A percentile compares a stretch with the other conserved stretches of the same genome.
These are phyloP conservation scores for Agapanthus africanus DNA, from an alignment of 106 monocot genomes.

Conservation along the genomic window DNA sequence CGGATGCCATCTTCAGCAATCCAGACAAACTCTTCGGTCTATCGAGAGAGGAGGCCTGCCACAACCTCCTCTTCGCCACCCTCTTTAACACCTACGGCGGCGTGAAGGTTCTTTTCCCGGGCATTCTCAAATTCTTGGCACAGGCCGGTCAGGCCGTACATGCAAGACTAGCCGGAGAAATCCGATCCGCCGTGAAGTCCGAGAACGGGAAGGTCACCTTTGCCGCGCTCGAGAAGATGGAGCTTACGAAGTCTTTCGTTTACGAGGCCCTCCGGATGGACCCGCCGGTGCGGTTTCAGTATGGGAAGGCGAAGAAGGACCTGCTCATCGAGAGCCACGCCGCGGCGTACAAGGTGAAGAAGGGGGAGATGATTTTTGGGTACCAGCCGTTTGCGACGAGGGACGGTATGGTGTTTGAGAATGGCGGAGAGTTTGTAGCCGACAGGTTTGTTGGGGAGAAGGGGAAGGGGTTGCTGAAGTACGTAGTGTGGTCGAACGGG, in stretches of 20 bases:
- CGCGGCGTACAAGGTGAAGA: constrained; percentile 45
- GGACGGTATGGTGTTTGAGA: constrained; percentile 66
- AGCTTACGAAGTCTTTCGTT: constrained; percentile 60
- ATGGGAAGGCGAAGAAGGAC: constrained; percentile 63
- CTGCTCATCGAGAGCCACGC: constrained; percentile 77
- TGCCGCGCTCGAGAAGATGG: constrained; percentile 48
- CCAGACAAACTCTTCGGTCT: constrained; percentile 49
- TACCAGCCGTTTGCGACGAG: constrained; percentile 92
- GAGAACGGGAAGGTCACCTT: constrained; percentile 40
- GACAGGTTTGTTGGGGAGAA: constrained; percentile 70
- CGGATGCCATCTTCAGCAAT: constrained; percentile 43
- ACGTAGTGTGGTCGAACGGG: constrained; percentile 89
- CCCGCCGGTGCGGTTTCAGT: constrained; percentile 84
- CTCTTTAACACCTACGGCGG: constrained; percentile 90
- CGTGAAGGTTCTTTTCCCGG: constrained; percentile 70
- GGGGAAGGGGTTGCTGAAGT: constrained; percentile 38
- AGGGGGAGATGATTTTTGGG: constrained; percentile 84
- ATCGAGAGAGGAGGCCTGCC: constrained; percentile 59
- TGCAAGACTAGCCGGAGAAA: constrained; percentile 52
- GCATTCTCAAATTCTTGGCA: constrained; percentile 50
- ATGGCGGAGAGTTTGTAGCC: constrained; percentile 61
- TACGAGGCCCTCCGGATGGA: constrained; percentile 84
- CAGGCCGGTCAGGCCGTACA: constrained; percentile 43
- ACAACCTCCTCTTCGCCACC: constrained; percentile 67
- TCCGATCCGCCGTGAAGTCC: constrained; percentile 43